These are phyloP conservation scores for Microstroma glucosiphilum DNA, from an alignment of 1,284 basidiomycete species.

Conservation along the genomic window DNA sequence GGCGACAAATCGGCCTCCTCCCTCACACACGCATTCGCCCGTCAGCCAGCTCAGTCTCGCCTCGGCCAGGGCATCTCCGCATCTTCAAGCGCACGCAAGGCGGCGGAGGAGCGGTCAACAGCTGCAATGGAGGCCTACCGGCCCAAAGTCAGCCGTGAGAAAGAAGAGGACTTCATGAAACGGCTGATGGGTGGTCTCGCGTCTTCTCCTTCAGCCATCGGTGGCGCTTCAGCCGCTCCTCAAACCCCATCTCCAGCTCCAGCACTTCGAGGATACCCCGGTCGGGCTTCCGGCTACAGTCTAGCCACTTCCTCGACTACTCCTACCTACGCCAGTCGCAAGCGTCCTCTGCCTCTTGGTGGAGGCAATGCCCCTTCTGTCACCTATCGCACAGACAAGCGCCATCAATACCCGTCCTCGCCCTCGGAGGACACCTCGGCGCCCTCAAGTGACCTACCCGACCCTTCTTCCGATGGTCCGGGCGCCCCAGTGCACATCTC, in stretches of 20 bases:
- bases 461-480: slow-evolving; percentile 16
- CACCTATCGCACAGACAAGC: slow-evolving; percentile 6
- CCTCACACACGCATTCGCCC: not conserved
- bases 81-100: slow-evolving; percentile 5
- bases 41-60: not conserved
- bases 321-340: not conserved
- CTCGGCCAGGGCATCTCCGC: slow-evolving; percentile 1
- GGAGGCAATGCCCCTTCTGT: not conserved
- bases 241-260: slow-evolving; percentile 24
- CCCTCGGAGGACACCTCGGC: slow-evolving; percentile 5
- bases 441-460: slow-evolving; percentile 20
- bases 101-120: slow-evolving; percentile 4
- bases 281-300: not conserved
- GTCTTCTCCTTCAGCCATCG: slow-evolving; percentile 10
- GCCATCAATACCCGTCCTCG: not conserved
- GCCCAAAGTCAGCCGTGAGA: slow-evolving; percentile 34
- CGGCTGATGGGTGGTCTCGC: slow-evolving; percentile 41
- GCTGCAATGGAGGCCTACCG: slow-evolving; percentile 22
- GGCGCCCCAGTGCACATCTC: slow-evolving; percentile 31
- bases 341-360: not conserved
- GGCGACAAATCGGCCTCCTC: slow-evolving; percentile 7
- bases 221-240: slow-evolving; percentile 24
- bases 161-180: slow-evolving; percentile 49
- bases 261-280: not conserved
- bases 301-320: not conserved